phyloP scores from a whole-genome alignment of 495 filamentous ascomycete species.

The Penicillium canariense region DNA sequence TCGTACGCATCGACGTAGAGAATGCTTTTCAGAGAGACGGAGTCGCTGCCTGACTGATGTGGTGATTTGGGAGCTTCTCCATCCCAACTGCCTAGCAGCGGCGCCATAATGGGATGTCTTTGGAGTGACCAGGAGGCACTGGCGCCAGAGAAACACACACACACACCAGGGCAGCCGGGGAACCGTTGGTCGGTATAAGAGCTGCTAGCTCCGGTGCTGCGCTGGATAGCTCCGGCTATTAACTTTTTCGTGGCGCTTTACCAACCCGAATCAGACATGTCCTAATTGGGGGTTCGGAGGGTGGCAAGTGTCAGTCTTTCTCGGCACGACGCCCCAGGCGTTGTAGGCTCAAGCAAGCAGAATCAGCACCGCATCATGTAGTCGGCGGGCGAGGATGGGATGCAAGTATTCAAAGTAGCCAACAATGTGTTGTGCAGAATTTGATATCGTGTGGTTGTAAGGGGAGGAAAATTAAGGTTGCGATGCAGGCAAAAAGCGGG shows the following conservation, averaged over 20 bases:
- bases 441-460: constrained; percentile 5
- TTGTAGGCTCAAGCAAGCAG: neutral
- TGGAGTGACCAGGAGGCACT: neutral
- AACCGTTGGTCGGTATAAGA: neutral
- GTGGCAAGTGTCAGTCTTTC: constrained; percentile 4
- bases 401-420: neutral
- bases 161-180: neutral
- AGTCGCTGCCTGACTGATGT: neutral
- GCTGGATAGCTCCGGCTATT: neutral
- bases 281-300: constrained; percentile 8
- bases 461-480: constrained; percentile 25
- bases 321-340: neutral
- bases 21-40: constrained; percentile 44
- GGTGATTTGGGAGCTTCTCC: constrained; percentile 7
- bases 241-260: neutral
- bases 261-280: constrained; percentile 4
- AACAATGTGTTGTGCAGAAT: constrained; percentile 22
- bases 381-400: neutral
- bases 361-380: constrained; percentile 2
- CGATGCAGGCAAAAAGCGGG: constrained; percentile 28
- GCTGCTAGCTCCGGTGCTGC: neutral
- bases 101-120: constrained; percentile 28
- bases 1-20: constrained; percentile 94
- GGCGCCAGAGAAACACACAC: neutral
- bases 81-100: constrained; percentile 35